These are phyloP conservation scores for Phytopythium kandeliae DNA, from an alignment of 352 stramenopile genomes.

Conservation along the genomic window DNA sequence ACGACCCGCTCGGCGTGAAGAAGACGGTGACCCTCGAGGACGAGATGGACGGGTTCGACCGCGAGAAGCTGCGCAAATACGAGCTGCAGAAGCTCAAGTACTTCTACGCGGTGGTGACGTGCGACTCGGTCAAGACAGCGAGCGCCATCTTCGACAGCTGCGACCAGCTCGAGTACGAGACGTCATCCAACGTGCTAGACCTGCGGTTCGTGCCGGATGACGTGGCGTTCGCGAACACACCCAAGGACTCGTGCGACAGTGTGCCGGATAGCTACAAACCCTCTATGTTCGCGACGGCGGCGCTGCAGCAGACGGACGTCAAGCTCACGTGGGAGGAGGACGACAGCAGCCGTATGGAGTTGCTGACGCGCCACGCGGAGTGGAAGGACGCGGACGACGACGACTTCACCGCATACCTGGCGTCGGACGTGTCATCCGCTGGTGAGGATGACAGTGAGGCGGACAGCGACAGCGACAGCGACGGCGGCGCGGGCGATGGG, in stretches of 20 bases:
- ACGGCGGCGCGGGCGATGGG: conserved; percentile 18
- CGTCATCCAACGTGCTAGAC: conserved; percentile 94
- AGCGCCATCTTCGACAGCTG: conserved; percentile 93
- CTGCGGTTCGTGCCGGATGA: conserved; percentile 93
- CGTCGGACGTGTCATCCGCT: conserved; percentile 65
- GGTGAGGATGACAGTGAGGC: conserved; percentile 56
- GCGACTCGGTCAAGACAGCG: conserved; percentile 88
- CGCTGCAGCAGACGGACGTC: conserved; percentile 91
- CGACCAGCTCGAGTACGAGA: conserved; percentile 97
- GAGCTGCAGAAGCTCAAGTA: conserved; percentile 98
- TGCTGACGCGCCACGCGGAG: conserved; percentile 61
- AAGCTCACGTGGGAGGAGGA: conserved; percentile 96
- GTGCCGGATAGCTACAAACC: conserved; percentile 94
- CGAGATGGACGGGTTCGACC: conserved; percentile 83
- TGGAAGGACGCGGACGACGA: conserved; percentile 89
- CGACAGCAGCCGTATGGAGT: conserved; percentile 87
- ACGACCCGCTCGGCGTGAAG: conserved; percentile 66
- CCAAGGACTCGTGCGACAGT: conserved; percentile 77
- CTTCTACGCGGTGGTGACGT: conserved; percentile 97
- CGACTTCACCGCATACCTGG: conserved; percentile 93
- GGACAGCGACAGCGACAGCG: conserved; percentile 33
- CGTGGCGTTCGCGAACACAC: conserved; percentile 79
- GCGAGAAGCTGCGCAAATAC: conserved; percentile 94
- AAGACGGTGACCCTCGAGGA: conserved; percentile 48
- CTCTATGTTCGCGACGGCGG: conserved; percentile 91